Conservation (phyloP, 768 basidiomycete species). For the Jaapia argillacea region DNA sequence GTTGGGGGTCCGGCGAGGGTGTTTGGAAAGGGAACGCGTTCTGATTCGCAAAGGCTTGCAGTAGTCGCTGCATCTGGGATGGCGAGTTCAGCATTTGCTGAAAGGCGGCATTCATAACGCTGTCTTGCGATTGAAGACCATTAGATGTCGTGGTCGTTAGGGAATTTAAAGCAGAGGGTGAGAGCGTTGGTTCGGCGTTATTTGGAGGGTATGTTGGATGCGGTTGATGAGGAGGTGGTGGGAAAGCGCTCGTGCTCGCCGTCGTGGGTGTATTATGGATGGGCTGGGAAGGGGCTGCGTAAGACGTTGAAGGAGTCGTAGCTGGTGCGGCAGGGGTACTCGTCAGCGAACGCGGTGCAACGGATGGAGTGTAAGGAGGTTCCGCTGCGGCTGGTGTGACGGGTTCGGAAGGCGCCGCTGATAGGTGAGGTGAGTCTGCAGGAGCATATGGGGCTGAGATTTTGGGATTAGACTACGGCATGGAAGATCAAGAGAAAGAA, state of each 20-base stretch:
- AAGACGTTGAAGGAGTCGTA: neutral
- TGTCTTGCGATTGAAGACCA: constrained; percentile 21
- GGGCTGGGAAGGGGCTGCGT: neutral
- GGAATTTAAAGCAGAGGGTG: neutral
- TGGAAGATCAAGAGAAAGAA: neutral
- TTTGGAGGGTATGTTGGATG: neutral
- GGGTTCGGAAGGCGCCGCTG: too few species aligned
- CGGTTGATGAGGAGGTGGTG: too few species aligned
- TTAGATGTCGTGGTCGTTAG: constrained; percentile 4
- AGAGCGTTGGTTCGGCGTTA: neutral
- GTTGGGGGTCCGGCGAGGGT: neutral
- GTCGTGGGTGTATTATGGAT: too few species aligned
- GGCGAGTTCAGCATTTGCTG: constrained; percentile 41
- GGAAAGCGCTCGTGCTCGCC: too few species aligned
- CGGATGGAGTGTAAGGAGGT: too few species aligned
- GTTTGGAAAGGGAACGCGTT: constrained; percentile 8
- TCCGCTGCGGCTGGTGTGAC: too few species aligned
- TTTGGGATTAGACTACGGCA: neutral
- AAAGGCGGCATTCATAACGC: constrained; percentile 38
- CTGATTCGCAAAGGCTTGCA: constrained; percentile 16
- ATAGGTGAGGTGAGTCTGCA: too few species aligned
- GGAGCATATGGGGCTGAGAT: too few species aligned
- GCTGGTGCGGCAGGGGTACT: neutral
- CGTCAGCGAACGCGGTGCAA: neutral
- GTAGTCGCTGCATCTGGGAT: constrained; percentile 45